phyloP scores from a whole-genome alignment of 768 basidiomycete genomes.

The Psilocybe subaeruginosa region DNA sequence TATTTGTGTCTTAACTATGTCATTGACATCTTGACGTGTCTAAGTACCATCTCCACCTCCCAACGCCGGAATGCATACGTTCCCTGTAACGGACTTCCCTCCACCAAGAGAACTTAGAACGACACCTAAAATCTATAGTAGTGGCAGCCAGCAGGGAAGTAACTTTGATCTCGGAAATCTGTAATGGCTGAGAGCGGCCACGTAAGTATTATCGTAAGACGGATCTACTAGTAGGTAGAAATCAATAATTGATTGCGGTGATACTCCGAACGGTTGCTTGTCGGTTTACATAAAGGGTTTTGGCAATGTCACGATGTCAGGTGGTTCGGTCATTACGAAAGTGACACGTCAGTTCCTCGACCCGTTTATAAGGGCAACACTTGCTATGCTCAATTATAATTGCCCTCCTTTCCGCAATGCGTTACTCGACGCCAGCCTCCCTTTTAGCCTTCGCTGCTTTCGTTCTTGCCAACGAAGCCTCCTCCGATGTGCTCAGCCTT shows the following conservation, averaged over 20 bases:
- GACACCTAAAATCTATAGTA: conserved; percentile 57
- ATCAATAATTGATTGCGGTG: conserved; percentile 7
- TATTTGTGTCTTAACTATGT: conserved; percentile 15
- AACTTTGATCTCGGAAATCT: conserved; percentile 60
- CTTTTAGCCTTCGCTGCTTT: conserved; percentile 52
- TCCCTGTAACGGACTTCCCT: conserved; percentile 80
- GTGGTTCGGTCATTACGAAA: conserved; percentile 24
- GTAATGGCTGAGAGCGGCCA: conserved; percentile 21
- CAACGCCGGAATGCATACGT: conserved; percentile 67
- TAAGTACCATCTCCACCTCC: conserved; percentile 57
- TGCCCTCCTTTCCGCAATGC: conserved; percentile 53
- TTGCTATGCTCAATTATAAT: conserved; percentile 19
- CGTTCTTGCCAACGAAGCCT: conserved; percentile 52
- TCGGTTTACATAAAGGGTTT: conserved; percentile 25
- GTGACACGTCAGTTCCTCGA: conserved; percentile 54
- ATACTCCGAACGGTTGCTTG: conserved; percentile 21
- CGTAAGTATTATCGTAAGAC: conserved; percentile 6
- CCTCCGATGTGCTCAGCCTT: conserved; percentile 84
- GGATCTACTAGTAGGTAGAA: conserved; percentile 1
- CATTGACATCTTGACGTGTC: conserved; percentile 15
- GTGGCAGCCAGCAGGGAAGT: conserved; percentile 71
- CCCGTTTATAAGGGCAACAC: conserved; percentile 30
- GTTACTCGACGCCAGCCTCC: conserved; percentile 59
- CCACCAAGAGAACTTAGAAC: conserved; percentile 67
- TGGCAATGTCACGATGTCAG: conserved; percentile 15